Evolutionary conservation across 257 asterid species (phyloP).

Genomic region (Osmanthus fragrans): DNA sequence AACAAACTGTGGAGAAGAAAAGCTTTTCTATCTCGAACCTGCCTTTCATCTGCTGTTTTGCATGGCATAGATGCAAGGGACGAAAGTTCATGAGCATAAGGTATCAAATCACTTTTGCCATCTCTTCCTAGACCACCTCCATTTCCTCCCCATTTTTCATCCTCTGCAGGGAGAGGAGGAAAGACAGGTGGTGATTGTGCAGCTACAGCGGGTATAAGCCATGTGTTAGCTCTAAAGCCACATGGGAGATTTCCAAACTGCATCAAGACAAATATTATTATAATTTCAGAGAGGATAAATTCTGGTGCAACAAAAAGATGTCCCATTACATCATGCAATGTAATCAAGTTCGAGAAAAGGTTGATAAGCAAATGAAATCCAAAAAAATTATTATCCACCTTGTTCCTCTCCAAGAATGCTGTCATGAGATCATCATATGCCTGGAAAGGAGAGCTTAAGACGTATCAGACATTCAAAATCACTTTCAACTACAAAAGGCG

Average conservation of each 20-base stretch:
- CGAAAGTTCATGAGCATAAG: conserved; percentile 75
- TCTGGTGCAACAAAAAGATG: conserved; percentile 10
- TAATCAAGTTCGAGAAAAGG: conserved; percentile 11
- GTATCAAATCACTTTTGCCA: conserved; percentile 76
- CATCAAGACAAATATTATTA: conserved; percentile 22
- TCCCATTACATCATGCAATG: conserved; percentile 11
- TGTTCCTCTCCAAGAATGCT: conserved; percentile 92
- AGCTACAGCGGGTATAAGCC: conserved; percentile 92
- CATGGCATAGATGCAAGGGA: conserved; percentile 94
- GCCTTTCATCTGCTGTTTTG: conserved; percentile 95
- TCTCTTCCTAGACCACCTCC: conserved; percentile 97
- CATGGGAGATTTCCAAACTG: conserved; percentile 96
- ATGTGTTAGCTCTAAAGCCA: conserved; percentile 95
- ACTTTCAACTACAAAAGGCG: conserved; percentile 1
- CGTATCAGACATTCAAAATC: conserved; percentile 27
- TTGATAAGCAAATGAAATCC: conserved; percentile 13
- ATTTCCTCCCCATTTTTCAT: conserved; percentile 93
- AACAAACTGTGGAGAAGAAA: conserved; percentile 93
- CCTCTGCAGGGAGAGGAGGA: conserved; percentile 88
- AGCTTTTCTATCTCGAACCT: conserved; percentile 88
- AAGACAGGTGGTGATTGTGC: conserved; percentile 70
- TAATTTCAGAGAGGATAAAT: background rate
- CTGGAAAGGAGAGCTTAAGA: conserved; percentile 44
- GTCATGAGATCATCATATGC: conserved; percentile 90
- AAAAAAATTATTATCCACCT: conserved; percentile 45